A percentile compares a stretch with the other conserved stretches of the same genome.
Evolutionary conservation across 768 basidiomycete genomes (phyloP).

Genomic region (Mycena rosella): DNA sequence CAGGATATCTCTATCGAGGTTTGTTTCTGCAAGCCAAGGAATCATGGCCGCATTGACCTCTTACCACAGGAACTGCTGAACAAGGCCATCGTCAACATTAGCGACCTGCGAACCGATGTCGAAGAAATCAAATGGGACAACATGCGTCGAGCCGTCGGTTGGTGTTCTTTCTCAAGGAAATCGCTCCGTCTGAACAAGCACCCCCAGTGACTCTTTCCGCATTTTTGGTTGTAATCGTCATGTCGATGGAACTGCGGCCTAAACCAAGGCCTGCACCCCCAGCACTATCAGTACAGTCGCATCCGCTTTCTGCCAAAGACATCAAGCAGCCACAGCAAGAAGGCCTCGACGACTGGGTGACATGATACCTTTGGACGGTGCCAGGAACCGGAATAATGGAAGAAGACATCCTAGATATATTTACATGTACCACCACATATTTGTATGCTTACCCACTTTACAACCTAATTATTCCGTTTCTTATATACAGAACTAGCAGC

Average conservation of each 20-base stretch:
- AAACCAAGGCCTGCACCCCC: slow-evolving; percentile 49
- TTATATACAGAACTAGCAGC: slow-evolving; percentile 25
- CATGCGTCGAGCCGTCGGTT: slow-evolving; percentile 85
- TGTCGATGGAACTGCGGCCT: slow-evolving; percentile 76
- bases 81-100: slow-evolving; percentile 77
- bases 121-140: slow-evolving; percentile 93
- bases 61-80: slow-evolving; percentile 75
- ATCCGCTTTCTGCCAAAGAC: slow-evolving; percentile 45
- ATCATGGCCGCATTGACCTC: background rate
- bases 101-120: slow-evolving; percentile 83
- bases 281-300: slow-evolving; percentile 43
- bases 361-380: background rate
- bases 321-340: slow-evolving; percentile 43
- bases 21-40: slow-evolving; percentile 29
- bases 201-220: slow-evolving; percentile 68
- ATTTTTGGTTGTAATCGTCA: slow-evolving; percentile 77
- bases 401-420: slow-evolving; percentile 36
- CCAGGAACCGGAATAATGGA: background rate
- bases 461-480: slow-evolving; percentile 36
- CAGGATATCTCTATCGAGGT: slow-evolving; percentile 91
- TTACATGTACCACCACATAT: slow-evolving; percentile 51
- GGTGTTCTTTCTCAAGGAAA: slow-evolving; percentile 43
- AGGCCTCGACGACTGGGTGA: slow-evolving; percentile 33
- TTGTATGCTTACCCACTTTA: slow-evolving; percentile 46
- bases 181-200: slow-evolving; percentile 17